Conservation (phyloP, 2,329 filamentous ascomycete genomes). For the Penicillium sp. region DNA sequence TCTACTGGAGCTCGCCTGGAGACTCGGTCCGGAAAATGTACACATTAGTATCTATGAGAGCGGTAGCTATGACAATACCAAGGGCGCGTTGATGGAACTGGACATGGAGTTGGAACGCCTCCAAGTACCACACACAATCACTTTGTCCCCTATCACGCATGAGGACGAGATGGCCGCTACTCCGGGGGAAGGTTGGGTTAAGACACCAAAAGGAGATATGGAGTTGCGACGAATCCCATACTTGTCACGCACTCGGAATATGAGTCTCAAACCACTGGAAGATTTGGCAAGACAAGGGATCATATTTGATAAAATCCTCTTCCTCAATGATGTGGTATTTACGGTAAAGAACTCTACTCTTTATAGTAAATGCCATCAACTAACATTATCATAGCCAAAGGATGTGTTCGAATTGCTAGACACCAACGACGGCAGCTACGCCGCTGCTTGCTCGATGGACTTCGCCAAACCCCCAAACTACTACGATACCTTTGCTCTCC, state of each 20-base stretch:
- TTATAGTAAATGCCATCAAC: background rate
- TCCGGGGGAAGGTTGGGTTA: constrained; percentile 62
- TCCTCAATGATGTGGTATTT: constrained; percentile 54
- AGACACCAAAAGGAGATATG: constrained; percentile 54
- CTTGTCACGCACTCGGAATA: constrained; percentile 64
- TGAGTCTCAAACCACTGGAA: constrained; percentile 60
- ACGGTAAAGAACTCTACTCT: constrained; percentile 27
- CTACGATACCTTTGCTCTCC: constrained; percentile 73
- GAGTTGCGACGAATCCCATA: constrained; percentile 69
- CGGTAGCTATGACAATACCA: constrained; percentile 69
- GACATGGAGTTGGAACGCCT: constrained; percentile 55
- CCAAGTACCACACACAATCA: constrained; percentile 57
- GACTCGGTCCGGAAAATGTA: constrained; percentile 64
- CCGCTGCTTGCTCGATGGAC: constrained; percentile 70
- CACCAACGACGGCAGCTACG: constrained; percentile 61
- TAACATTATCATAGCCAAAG: constrained; percentile 34
- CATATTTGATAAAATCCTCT: constrained; percentile 60
- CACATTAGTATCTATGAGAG: constrained; percentile 69
- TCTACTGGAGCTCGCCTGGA: constrained; percentile 57
- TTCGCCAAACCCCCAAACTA: constrained; percentile 67
- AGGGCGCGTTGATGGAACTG: constrained; percentile 60
- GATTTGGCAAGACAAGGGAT: constrained; percentile 53
- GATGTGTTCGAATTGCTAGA: constrained; percentile 60
- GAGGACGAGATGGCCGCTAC: constrained; percentile 53
- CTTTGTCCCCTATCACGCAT: constrained; percentile 61